Evolutionary conservation across 148 eudicot genomes (phyloP), one percentile per base, ranked within the genome.

Genomic region (Persicaria tinctoria): DNA sequence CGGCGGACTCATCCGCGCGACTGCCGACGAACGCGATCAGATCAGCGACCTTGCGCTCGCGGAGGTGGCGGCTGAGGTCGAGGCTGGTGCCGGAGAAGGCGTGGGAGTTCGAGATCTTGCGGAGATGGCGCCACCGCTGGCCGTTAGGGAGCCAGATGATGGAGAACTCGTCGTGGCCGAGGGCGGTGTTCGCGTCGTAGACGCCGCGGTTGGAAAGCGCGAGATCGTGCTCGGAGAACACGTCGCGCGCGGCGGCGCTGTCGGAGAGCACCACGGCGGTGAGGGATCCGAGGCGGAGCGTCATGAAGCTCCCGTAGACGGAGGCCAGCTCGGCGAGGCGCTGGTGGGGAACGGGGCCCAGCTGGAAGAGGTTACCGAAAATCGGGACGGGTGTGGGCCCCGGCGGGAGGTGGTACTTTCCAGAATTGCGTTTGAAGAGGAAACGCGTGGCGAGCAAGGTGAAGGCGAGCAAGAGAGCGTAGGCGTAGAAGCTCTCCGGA

Each of bases 301-400:
- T 70, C 85, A 86, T 83, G 38, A 86, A 76, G 7, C 85, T 80
- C 56, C 88, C 92, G 73, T 84, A 71, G 0, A 18, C 78, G 1
- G 82, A 75, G 69, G 92, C 82, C 0, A 88, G 84, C 47, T 78
- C 41, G 27, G 88, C 66, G 5, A 88, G 78, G 49, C 85, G 77
- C 51, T 79, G 51, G 77, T 88, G 92, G 46, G 88, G 92, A 17
- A 76, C 78, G 46, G 18, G 18, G 4, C 88, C 92, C 1, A 88
- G 86, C 44, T 75, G 41, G 76, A 81, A 81, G 62, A 88, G 89
- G 75, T 80, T 88, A 0, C 92, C 89, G 11, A 88, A 78, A 56
- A 88, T 71, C 1, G 92, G 88, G 23, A 88, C 69, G 10, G 79
- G 80, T 1, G 57, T 14, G 32, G 89, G 91, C 4, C 87, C 81